phyloP scores from a whole-genome alignment of 1,284 basidiomycete species.

The Rhodotorula sp. region DNA sequence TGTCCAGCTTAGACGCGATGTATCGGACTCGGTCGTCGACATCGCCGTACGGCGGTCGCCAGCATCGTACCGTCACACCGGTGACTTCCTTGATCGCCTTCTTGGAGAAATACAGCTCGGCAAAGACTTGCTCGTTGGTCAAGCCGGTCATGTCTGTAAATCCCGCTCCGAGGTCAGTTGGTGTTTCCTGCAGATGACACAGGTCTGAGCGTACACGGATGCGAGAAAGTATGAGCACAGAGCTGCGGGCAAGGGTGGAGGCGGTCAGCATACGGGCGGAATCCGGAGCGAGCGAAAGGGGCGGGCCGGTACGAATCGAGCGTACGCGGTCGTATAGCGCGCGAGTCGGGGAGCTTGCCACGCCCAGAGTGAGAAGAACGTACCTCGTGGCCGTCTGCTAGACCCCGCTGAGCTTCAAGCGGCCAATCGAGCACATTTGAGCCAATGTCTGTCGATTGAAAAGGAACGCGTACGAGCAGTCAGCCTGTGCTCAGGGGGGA shows the following conservation, averaged over 20 bases:
- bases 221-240: background rate
- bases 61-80: slow-evolving; percentile 51
- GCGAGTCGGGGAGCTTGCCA: background rate
- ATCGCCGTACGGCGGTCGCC: slow-evolving; percentile 43
- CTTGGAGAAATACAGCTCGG: slow-evolving; percentile 58
- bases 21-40: slow-evolving; percentile 57
- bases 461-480: background rate
- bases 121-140: slow-evolving; percentile 56
- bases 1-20: slow-evolving; percentile 54
- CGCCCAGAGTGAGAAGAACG: background rate
- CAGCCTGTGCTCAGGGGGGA: background rate
- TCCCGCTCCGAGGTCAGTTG: slow-evolving; percentile 7
- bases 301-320: too few relatives aligned
- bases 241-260: slow-evolving; percentile 21
- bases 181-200: background rate
- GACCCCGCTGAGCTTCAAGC: slow-evolving; percentile 54
- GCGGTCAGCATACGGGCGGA: background rate
- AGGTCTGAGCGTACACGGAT: background rate
- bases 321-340: too few relatives aligned
- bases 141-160: slow-evolving; percentile 51
- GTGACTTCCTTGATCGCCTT: slow-evolving; percentile 55
- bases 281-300: background rate
- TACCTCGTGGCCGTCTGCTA: slow-evolving; percentile 51
- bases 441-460: slow-evolving; percentile 14
- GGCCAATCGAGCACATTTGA: slow-evolving; percentile 53